Evolutionary conservation across 2,329 filamentous ascomycete genomes (phyloP), one percentile per base, ranked within the genome.

Genomic region (Xylariomycetidae sp.): DNA sequence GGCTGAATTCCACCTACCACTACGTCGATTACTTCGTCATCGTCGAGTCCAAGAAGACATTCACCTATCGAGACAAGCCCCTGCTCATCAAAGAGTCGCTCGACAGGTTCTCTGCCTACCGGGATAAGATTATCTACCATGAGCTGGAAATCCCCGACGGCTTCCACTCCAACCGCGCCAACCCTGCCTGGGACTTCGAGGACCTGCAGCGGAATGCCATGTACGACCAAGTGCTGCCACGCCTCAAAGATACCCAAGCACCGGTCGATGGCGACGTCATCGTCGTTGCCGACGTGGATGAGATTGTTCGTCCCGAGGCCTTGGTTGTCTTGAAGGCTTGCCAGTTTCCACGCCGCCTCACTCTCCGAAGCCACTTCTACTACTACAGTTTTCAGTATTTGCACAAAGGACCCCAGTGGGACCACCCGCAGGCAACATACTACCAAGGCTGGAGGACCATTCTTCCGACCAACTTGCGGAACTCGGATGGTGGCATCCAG

Each of bases 1-100:
- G 76, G 9, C 61, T 82, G 3, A 65, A 75, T 46, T 72, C 72
- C 3, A 65, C 78, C 12, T 70, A 71, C 36, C 54, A 69, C 24
- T 58, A 70, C 25, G 74, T 82, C 38, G 77, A 82, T 57, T 79
- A 79, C 56, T 82, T 79, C 45, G 63, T 82, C 47, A 66, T 82
- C 20, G 66, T 81, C 31, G 78, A 82, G 57, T 68, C 71, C 1
- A 52, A 59, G 13, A 66, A 60, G 31, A 79, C 76, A 1, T 81
- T 81, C 44, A 77, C 76, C 12, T 69, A 69, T 22, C 58, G 57
- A 1, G 55, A 63, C 7, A 82, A 82, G 56, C 65, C 71, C 2
- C 59, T 80, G 10, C 52, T 63, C 22, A 62, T 79, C 37, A 58
- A 61, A 37, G 62, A 72, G 10, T 72, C 72, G 53, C 69, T 72